A percentile compares a stretch with the other conserved stretches of the same genome.
phyloP scores from a whole-genome alignment of 192 early-diverging fungal genomes.

The Gorgonomyces haynaldii region DNA sequence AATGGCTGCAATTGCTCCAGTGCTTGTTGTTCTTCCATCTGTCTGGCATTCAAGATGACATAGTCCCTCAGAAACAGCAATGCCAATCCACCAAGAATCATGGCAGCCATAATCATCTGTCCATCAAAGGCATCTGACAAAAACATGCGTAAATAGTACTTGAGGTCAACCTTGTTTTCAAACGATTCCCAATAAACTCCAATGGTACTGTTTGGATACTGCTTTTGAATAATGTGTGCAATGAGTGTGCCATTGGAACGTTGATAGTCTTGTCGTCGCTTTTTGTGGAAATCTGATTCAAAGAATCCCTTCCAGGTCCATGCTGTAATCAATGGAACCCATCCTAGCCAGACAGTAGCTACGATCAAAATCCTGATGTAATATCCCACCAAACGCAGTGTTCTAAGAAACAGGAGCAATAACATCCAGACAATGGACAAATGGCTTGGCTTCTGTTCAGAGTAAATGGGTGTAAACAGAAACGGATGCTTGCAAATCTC shows the following conservation, averaged over 20 bases:
- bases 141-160: conserved; percentile 11
- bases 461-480: conserved; percentile 62
- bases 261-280: conserved; percentile 7
- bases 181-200: neutral
- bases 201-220: neutral
- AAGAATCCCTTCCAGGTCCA: conserved; percentile 82
- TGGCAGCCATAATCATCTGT: conserved; percentile 61
- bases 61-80: conserved; percentile 82
- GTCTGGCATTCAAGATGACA: conserved; percentile 58
- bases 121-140: conserved; percentile 63
- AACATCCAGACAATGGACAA: conserved; percentile 20
- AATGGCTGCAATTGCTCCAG: conserved; percentile 14
- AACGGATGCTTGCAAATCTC: conserved; percentile 85
- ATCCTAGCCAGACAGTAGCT: conserved; percentile 60
- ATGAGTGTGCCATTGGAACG: neutral
- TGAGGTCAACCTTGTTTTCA: neutral
- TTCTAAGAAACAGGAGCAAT: conserved; percentile 7
- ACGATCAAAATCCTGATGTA: conserved; percentile 56
- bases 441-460: conserved; percentile 13
- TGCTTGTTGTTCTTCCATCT: conserved; percentile 22
- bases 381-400: conserved; percentile 3
- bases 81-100: conserved; percentile 67
- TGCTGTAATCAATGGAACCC: conserved; percentile 69
- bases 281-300: too few species aligned
- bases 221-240: neutral